These are phyloP conservation scores for Clarireedia sp. DNA, from an alignment of 2,329 filamentous ascomycete genomes.

Conservation along the genomic window DNA sequence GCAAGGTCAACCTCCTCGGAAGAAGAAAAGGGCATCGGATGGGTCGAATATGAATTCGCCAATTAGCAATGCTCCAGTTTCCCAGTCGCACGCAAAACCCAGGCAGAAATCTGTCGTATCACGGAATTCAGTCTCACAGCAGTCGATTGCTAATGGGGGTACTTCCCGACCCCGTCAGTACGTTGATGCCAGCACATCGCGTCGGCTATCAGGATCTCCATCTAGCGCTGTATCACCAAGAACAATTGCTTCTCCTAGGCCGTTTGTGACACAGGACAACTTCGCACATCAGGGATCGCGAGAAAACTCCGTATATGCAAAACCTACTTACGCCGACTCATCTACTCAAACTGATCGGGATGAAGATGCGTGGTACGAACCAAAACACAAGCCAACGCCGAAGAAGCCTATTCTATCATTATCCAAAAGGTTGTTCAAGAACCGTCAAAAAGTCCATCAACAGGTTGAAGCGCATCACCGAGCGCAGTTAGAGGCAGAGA, in stretches of 20 bases:
- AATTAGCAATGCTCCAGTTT: conserved; percentile 7
- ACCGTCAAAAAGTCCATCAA: conserved; percentile 19
- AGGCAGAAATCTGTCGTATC: conserved; percentile 27
- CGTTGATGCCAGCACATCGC: conserved; percentile 26
- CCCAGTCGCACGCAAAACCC: conserved; percentile 25
- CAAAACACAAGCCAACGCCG: conserved; percentile 10
- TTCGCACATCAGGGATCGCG: conserved; percentile 18
- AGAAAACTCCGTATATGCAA: conserved; percentile 18
- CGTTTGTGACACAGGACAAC: conserved; percentile 9
- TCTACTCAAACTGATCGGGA: conserved; percentile 28
- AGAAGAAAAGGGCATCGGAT: conserved; percentile 56
- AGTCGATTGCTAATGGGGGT: conserved; percentile 16
- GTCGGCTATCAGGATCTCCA: conserved; percentile 27
- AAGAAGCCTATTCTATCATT: conserved; percentile 25
- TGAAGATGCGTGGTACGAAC: conserved; percentile 27
- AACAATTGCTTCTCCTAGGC: conserved; percentile 16
- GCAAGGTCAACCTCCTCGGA: conserved; percentile 48
- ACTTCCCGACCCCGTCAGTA: conserved; percentile 21
- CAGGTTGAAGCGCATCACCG: conserved; percentile 17
- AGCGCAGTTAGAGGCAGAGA: conserved; percentile 1
- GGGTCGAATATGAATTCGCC: conserved; percentile 31
- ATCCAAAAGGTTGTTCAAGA: conserved; percentile 26
- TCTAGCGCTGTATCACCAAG: conserved; percentile 25
- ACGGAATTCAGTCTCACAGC: conserved; percentile 21
- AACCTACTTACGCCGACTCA: conserved; percentile 23